These are phyloP conservation scores for Angophora floribunda DNA, from an alignment of 345 rosid genomes.

Conservation along the genomic window DNA sequence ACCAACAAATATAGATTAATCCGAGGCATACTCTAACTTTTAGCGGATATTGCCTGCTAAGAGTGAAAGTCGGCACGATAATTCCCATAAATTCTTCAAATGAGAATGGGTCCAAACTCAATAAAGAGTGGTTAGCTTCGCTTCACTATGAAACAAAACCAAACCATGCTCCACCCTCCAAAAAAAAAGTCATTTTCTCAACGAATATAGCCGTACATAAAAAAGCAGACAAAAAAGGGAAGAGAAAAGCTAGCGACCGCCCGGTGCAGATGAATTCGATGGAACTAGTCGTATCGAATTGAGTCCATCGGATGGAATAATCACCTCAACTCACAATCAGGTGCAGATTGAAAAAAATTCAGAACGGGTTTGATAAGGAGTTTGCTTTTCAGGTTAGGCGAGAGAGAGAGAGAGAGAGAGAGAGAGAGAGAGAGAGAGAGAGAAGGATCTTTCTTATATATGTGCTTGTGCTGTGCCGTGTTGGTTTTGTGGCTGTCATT, in stretches of 20 bases:
- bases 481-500: not conserved
- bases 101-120: not conserved
- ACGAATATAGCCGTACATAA: not conserved
- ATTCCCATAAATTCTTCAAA: not conserved
- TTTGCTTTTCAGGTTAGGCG: not conserved
- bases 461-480: not conserved
- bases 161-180: no score
- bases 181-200: not conserved
- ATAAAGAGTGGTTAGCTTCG: not conserved
- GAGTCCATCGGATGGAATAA: not conserved
- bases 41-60: not conserved
- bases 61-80: not conserved
- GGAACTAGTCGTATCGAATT: not conserved
- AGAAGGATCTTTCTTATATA: not conserved
- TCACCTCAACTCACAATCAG: not conserved
- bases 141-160: not conserved
- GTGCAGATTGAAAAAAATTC: no score
- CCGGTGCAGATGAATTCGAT: not conserved
- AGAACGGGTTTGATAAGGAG: not conserved
- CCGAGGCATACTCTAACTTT: not conserved
- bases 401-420: not conserved
- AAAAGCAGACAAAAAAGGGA: not conserved
- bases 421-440: not conserved
- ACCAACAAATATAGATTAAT: not conserved
- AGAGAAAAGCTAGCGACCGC: not conserved